Base-by-base conservation (phyloP, 805 yeast species). In the Priceomyces fermenticarens region DNA sequence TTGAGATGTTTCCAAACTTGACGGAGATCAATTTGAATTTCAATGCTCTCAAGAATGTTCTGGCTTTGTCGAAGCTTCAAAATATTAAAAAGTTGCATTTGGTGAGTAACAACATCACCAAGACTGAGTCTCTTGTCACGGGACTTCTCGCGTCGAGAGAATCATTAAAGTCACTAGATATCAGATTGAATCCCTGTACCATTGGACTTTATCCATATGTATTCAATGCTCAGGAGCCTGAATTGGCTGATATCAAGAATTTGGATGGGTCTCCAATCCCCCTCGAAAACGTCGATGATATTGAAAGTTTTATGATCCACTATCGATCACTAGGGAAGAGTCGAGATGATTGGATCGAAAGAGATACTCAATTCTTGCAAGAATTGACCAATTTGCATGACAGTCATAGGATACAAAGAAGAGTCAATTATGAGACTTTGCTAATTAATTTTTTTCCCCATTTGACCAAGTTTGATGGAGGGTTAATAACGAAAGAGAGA, bases 201-300 rank as follows among this genome's bases (percentile, higher is more conserved):
- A 56, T 62, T 32, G 71, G 66, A 9, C 61, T 73, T 36, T 77
- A 78, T 51, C 80, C 83, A 0, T 76, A 68, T 48, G 78, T 78
- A 1, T 77, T 78, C 54, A 72, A 70, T 45, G 74, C 75, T 3
- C 64, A 65, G 7, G 78, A 70, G 37, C 41, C 60, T 13, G 69
- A 59, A 17, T 50, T 49, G 26, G 46, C 46, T 7, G 34, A 45
- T 23, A 34, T 40, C 11, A 31, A 46, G 20, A 35, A 34, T 2
- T 43, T 43, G 1, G 49, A 45, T 10, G 36, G 50, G n/a, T 62
- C 62, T 37, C 68, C 72, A 2, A 62, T 76, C 12, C 73, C 67
- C 31, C 51, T 76, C 32, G 77, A 72, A 29, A 70, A 70, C 3
- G 53, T 66, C 35, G 80, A 76, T 36, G 82, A 77, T 44, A 73